Percentiles rank a stretch among this genome's conserved stretches.
These are phyloP conservation scores for Pleomassaria siparia DNA, from an alignment of 2,329 filamentous ascomycete species.

Conservation along the genomic window DNA sequence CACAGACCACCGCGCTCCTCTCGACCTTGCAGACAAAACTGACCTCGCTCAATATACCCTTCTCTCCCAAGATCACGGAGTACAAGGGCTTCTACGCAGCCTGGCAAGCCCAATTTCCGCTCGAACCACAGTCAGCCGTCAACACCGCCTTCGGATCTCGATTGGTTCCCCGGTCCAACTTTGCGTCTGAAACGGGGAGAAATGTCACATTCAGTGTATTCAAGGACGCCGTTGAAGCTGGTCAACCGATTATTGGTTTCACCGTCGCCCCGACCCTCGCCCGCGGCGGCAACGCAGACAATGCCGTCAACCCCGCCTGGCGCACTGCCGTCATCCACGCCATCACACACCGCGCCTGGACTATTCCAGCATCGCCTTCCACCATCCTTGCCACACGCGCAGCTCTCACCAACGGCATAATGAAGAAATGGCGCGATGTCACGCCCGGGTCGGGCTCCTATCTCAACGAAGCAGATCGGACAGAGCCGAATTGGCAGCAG, in stretches of 20 bases:
- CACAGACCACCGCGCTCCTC: constrained; percentile 15
- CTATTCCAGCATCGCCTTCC: constrained; percentile 6
- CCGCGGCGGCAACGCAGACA: constrained; percentile 22
- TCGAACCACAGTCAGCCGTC: constrained; percentile 19
- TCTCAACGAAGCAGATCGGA: constrained; percentile 39
- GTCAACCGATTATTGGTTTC: constrained; percentile 21
- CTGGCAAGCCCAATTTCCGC: constrained; percentile 33
- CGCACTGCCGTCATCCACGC: constrained; percentile 25
- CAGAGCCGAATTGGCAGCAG: constrained; percentile 39
- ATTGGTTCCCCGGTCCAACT: constrained; percentile 31
- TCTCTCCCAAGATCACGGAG: constrained; percentile 33
- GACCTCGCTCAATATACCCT: constrained; percentile 23
- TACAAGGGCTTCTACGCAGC: constrained; percentile 29
- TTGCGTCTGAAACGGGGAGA: constrained; percentile 22
- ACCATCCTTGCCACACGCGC: constrained; percentile 15
- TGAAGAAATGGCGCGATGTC: constrained; percentile 28
- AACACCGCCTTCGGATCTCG: constrained; percentile 17
- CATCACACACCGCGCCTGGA: constrained; percentile 15
- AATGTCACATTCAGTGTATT: constrained; percentile 29
- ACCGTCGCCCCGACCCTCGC: constrained; percentile 22
- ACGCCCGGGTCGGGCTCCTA: constrained; percentile 31
- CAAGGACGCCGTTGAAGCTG: constrained; percentile 23
- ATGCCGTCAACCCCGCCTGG: constrained; percentile 29
- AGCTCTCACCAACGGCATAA: constrained; percentile 22
- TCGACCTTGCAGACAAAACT: constrained; percentile 15